Percentiles rank a stretch among this genome's conserved stretches.
Evolutionary conservation across 2,329 filamentous ascomycete species (phyloP).

Genomic region (Didymella lethalis): DNA sequence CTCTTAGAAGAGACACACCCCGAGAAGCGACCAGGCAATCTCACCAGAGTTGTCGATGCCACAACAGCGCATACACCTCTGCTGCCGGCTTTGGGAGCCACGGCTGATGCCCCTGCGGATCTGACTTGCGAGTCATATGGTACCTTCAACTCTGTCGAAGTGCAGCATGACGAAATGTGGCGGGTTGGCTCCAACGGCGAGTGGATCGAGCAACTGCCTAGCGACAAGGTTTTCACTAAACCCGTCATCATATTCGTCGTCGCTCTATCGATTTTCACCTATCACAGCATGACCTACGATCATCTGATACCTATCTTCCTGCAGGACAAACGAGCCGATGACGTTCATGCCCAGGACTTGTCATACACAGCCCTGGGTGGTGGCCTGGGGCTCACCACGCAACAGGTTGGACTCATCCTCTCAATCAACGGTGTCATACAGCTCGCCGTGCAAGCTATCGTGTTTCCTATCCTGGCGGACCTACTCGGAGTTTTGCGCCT

Average conservation of each 20-base stretch:
- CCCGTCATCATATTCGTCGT: slow-evolving; percentile 78
- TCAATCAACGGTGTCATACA: slow-evolving; percentile 75
- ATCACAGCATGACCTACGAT: slow-evolving; percentile 95
- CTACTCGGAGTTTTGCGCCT: slow-evolving; percentile 72
- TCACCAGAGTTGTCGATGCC: slow-evolving; percentile 49
- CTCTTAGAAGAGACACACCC: slow-evolving; percentile 90
- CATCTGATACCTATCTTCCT: slow-evolving; percentile 92
- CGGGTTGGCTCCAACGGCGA: slow-evolving; percentile 58
- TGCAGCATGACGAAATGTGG: slow-evolving; percentile 63
- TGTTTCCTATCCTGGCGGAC: slow-evolving; percentile 72
- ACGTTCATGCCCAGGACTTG: slow-evolving; percentile 41
- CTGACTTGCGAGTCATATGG: slow-evolving; percentile 81
- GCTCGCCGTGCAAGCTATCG: slow-evolving; percentile 73
- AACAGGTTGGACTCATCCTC: slow-evolving; percentile 73
- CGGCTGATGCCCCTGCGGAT: slow-evolving; percentile 75
- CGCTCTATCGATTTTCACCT: slow-evolving; percentile 89
- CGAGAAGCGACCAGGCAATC: slow-evolving; percentile 70
- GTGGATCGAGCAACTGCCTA: slow-evolving; percentile 43
- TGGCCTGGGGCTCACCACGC: slow-evolving; percentile 70
- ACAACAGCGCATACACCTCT: slow-evolving; percentile 73
- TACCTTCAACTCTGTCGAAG: slow-evolving; percentile 69
- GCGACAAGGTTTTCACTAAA: slow-evolving; percentile 63
- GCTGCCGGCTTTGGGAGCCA: slow-evolving; percentile 76
- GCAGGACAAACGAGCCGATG: slow-evolving; percentile 70
- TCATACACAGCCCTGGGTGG: slow-evolving; percentile 57